phyloP scores from a whole-genome alignment of 306 rosid species.

The Glycine soja region DNA sequence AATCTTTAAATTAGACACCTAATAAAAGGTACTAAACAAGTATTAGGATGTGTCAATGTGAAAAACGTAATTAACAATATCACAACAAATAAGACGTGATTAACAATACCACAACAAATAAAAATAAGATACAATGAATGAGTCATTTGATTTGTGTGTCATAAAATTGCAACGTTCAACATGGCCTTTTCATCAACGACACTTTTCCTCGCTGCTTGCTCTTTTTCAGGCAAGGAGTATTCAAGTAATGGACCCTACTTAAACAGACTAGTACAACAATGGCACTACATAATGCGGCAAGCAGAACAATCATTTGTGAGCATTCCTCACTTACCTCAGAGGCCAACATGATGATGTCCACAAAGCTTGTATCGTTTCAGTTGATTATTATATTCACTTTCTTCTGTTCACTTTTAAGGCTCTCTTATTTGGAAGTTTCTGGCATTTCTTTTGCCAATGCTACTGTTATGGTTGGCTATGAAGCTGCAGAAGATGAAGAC shows the following conservation, averaged over 20 bases:
- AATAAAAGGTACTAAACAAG: too few relatives aligned
- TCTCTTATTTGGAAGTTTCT: conserved; percentile 5
- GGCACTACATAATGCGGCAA: conserved; percentile 5
- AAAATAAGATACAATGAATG: background rate
- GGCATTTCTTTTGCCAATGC: background rate
- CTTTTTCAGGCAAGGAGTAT: background rate
- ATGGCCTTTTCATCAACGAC: background rate
- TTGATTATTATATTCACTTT: conserved; percentile 7
- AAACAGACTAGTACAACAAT: background rate
- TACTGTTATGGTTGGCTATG: background rate
- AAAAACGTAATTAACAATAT: too few relatives aligned
- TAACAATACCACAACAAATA: too few relatives aligned
- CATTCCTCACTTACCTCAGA: background rate
- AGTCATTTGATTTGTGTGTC: background rate
- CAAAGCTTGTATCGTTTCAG: conserved; percentile 15
- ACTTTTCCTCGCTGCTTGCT: background rate
- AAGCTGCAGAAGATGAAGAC: background rate
- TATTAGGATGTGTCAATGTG: too few relatives aligned
- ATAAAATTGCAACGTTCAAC: background rate
- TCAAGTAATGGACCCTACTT: conserved; percentile 20
- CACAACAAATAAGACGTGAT: too few relatives aligned
- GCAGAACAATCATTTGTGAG: conserved; percentile 8
- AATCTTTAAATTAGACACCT: too few relatives aligned
- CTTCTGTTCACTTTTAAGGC: conserved; percentile 24
- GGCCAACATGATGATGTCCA: conserved; percentile 35